Percentiles rank a stretch among this genome's conserved stretches.
Conservation (phyloP, 202 grass and related monocot genomes). For the Sporobolus alterniflorus region DNA sequence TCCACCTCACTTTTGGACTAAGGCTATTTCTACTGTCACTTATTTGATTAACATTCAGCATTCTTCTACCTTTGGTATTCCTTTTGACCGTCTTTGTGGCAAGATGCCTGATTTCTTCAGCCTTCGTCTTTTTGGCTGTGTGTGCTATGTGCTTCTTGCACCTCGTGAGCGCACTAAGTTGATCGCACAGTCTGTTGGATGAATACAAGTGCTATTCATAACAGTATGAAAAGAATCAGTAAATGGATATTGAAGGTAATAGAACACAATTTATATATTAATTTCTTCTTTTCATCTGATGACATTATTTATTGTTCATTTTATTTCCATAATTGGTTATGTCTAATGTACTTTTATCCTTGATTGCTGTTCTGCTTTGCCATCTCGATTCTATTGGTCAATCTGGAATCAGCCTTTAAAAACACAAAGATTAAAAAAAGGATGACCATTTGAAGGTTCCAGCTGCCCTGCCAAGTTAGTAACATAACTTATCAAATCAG, state of each 20-base stretch:
- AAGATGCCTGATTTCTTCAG: too few species aligned
- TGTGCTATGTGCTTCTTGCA: too few species aligned
- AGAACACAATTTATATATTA: constrained; percentile 40
- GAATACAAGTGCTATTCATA: too few species aligned
- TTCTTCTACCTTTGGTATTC: too few species aligned
- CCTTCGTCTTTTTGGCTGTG: too few species aligned
- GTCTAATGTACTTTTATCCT: neutral
- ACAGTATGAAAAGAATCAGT: constrained; percentile 14
- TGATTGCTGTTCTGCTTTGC: constrained; percentile 2
- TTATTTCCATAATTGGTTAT: constrained; percentile 12
- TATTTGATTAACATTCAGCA: too few species aligned
- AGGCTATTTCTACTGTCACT: too few species aligned
- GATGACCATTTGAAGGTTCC: neutral
- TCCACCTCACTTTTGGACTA: too few species aligned
- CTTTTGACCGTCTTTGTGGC: too few species aligned
- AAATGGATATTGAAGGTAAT: constrained; percentile 14
- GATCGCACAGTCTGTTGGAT: too few species aligned
- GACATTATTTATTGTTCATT: constrained; percentile 25
- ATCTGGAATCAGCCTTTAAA: neutral
- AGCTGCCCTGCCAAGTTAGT: constrained; percentile 3
- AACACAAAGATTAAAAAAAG: neutral
- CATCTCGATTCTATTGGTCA: neutral
- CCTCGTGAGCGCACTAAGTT: too few species aligned
- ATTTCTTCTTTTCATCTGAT: neutral
- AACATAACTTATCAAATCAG: constrained; percentile 5